Evolutionary conservation across 352 stramenopile genomes (phyloP), one percentile per base, ranked within the genome.

Genomic region (Phytopythium chamaehyphon): DNA sequence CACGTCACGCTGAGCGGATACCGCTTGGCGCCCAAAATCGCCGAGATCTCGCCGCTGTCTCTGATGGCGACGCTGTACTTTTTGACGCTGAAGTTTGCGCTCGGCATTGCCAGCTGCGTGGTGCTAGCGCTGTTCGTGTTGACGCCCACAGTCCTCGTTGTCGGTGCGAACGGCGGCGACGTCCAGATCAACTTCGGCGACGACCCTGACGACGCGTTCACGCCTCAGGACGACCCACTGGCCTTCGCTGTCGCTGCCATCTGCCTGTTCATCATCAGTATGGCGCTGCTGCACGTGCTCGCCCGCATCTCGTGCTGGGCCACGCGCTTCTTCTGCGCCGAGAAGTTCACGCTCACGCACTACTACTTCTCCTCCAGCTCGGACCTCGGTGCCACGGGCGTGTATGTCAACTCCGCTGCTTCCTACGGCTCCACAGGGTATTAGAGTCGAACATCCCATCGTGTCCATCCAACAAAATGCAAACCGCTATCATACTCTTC

Each of bases 21-120:
- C 33, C 74, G 74, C 0, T 51, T 90, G 8, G 65, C 79, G n/a
- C 63, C 79, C 5, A 66, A 63, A 23, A 50, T 90, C 36, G 58
- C 62, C 33, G 66, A 69, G 37, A 69, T 88, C 28, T 90, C 79
- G 42, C 76, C 74, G 6, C 59, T 84, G n/a, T 72, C 72, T 23
- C 56, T 90, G 33, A 64, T 83, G 38, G 76, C 66, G 2, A 66
- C 61, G 23, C 49, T 90, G 11, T 90, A 90, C 61, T 88, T 90
- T 35, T 33, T 59, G 36, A 75, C 73, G 1, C 59, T 87, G 59
- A 90, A 90, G 61, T 79, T 87, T 38, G 68, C 67, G 1, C 11
- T 88, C 8, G 64, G 70, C n/a, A 64, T 85, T 23, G 22, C 62
- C 11, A 88, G 77, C 40, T 47, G 58, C 11, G 50, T 80, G 6